Evolutionary conservation across 202 grass and related monocot species (phyloP), one percentile per base, ranked within the genome.

Genomic region (Digitaria exilis): DNA sequence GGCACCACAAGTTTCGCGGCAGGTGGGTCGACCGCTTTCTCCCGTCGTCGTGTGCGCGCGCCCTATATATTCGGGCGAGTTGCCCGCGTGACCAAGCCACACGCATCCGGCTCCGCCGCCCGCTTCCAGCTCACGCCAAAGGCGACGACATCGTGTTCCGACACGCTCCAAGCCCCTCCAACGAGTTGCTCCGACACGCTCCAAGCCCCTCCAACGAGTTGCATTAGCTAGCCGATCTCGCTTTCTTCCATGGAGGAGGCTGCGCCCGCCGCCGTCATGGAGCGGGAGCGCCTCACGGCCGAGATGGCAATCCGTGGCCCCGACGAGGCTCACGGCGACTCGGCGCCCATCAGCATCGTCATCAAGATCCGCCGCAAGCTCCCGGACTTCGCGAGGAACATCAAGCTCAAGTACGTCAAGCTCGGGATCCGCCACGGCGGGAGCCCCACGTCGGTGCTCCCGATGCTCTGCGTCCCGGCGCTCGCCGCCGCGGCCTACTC

Each of bases 321-420:
- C 17, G 83, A 60, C 48, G 41, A 28, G 21, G 60, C 50, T 19
- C 70, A 32, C n/a, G 70, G 35, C 21, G 80, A 80, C 6, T 63
- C 57, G 26, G 45, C 87, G 31, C 82, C 89, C 16, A 39, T 39
- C 37, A 94, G 92, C 80, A 92, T 98, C 80, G 93, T 98, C 32
- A 90, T 98, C 89, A 98, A 98, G 83, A 98, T 98, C 62, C 93
- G 93, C 1, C 96, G 89, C 63, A 87, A 87, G 15, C 83, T 98
- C 24, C 96, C 96, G 8, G 96, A 98, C 89, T 98, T 98, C 80
- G 83, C 94, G 4, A 90, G 92, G 37, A 95, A 89, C n/a, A 88
- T 98, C 62, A 98, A 98, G 56, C 87, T 98, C 80, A 98, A 98
- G 89, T 98, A 98, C 79, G 96, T 98, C 25, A 98, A 90, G 69